Evolutionary conservation across 208 protist species (phyloP).

Genomic region (Chromosphaera perkinsii): DNA sequence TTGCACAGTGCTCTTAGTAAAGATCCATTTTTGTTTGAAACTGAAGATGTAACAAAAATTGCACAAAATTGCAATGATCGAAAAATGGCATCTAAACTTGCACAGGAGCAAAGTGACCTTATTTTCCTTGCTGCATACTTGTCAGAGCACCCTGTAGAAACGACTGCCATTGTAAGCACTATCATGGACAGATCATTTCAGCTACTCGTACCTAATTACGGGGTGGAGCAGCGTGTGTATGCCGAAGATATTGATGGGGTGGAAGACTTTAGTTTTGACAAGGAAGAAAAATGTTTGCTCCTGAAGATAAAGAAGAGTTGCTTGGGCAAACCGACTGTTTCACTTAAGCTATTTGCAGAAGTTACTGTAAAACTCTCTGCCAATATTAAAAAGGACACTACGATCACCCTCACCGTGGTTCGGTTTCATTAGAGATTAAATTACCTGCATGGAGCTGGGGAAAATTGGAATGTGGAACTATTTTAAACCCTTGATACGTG

Average conservation of each 20-base stretch:
- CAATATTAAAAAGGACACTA: no score
- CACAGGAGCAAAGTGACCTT: slow-evolving; percentile 21
- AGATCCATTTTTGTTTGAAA: background rate
- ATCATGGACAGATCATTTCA: slow-evolving; percentile 14
- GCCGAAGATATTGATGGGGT: background rate
- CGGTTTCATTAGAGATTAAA: no score
- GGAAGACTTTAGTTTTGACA: no score
- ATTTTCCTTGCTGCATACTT: slow-evolving; percentile 17
- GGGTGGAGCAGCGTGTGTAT: slow-evolving; percentile 15
- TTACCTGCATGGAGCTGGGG: no score
- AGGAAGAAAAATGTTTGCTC: no score
- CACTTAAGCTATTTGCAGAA: no score
- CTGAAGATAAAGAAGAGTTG: no score
- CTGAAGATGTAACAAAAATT: slow-evolving; percentile 2
- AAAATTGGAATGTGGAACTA: no score
- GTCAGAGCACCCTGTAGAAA: background rate
- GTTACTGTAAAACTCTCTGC: no score
- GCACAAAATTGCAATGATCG: slow-evolving; percentile 30
- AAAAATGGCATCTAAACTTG: slow-evolving; percentile 14
- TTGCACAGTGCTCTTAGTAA: slow-evolving; percentile 51
- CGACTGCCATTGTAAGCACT: background rate
- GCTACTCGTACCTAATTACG: slow-evolving; percentile 5
- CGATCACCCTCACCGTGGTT: no score
- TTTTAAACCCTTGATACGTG: no score
- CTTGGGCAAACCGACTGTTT: no score